Evolutionary conservation across 108 stramenopile genomes (phyloP).

Genomic region (Skeletonema menzelii): DNA sequence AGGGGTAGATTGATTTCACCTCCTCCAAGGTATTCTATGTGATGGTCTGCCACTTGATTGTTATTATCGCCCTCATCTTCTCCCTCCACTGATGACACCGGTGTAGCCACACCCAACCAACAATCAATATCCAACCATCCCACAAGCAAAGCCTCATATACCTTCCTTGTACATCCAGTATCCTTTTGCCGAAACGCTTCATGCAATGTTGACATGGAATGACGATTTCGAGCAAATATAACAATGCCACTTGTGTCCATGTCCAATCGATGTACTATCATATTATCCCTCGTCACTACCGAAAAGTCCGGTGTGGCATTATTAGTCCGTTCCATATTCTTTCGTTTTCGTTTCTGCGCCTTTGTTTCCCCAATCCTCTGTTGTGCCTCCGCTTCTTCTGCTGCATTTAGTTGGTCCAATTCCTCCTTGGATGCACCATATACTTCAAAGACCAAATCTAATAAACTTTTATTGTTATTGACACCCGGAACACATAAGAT

Average conservation of each 20-base stretch:
- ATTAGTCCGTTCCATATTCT: neutral
- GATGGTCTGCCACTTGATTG: too few relatives aligned
- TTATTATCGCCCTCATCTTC: neutral
- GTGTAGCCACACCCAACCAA: constrained; percentile 13
- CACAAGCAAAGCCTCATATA: constrained; percentile 64
- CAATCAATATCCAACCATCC: constrained; percentile 40
- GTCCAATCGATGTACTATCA: constrained; percentile 82
- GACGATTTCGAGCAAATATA: constrained; percentile 60
- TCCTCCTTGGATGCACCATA: constrained; percentile 18
- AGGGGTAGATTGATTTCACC: constrained; percentile 71
- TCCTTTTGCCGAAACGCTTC: constrained; percentile 54
- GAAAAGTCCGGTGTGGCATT: neutral
- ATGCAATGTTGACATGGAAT: constrained; percentile 59
- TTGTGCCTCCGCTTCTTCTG: too few relatives aligned
- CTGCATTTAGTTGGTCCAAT: neutral
- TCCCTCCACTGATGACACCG: neutral
- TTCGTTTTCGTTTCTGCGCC: neutral
- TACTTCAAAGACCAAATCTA: constrained; percentile 59
- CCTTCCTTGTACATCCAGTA: constrained; percentile 39
- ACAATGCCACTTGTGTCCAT: constrained; percentile 82
- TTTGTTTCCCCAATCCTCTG: too few relatives aligned
- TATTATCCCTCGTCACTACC: constrained; percentile 48
- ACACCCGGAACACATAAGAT: constrained; percentile 80
- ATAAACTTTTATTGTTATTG: constrained; percentile 51
- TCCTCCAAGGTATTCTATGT: constrained; percentile 25